These are phyloP conservation scores for Aureobasidium lini DNA, from an alignment of 2,329 filamentous ascomycete species.

Conservation along the genomic window DNA sequence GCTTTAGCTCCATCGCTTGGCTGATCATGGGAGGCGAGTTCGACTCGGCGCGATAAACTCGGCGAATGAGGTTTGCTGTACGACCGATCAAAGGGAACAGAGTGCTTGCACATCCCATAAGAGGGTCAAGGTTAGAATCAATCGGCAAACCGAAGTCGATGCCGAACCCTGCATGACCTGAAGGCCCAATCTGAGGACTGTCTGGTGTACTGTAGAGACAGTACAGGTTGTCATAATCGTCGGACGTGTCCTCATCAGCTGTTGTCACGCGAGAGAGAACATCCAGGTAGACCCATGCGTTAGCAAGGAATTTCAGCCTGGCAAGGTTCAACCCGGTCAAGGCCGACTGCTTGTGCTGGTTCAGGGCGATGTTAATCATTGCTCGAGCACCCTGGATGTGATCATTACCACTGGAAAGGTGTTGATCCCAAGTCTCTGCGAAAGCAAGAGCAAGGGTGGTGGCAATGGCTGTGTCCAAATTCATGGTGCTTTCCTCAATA, in stretches of 20 bases:
- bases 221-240: conserved; percentile 44
- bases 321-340: conserved; percentile 41
- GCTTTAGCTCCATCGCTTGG: conserved; percentile 55
- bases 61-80: conserved; percentile 58
- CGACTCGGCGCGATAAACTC: conserved; percentile 47
- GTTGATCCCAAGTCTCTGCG: conserved; percentile 63
- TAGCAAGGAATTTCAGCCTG: conserved; percentile 59
- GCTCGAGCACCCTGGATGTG: conserved; percentile 61
- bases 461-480: conserved; percentile 57
- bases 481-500: conserved; percentile 51
- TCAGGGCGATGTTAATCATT: conserved; percentile 53
- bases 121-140: conserved; percentile 56
- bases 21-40: conserved; percentile 56
- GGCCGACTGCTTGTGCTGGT: conserved; percentile 36
- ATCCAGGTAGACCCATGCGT: conserved; percentile 67
- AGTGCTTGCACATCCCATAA: conserved; percentile 62
- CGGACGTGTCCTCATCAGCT: conserved; percentile 49
- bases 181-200: not conserved
- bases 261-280: conserved; percentile 63
- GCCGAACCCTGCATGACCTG: conserved; percentile 24
- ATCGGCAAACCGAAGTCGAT: conserved; percentile 30
- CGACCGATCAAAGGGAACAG: conserved; percentile 62
- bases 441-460: conserved; percentile 64
- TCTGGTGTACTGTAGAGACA: conserved; percentile 21
- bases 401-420: conserved; percentile 60